These are phyloP conservation scores for Candida frijolesensis DNA, from an alignment of 1,139 yeast species.

Conservation along the genomic window DNA sequence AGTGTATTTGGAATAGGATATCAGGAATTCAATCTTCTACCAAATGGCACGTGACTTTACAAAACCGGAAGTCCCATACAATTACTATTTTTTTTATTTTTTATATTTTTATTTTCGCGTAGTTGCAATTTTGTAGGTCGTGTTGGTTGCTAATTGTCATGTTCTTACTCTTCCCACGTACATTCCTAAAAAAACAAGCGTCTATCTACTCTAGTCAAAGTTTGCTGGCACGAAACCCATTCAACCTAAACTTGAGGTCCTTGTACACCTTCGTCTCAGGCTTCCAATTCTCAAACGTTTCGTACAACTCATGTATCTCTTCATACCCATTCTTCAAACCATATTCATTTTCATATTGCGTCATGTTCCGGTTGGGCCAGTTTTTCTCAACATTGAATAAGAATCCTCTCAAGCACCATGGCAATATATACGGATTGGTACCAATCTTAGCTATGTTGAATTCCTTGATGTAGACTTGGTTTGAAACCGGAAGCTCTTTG, in stretches of 20 bases:
- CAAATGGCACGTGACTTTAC: too few relatives aligned
- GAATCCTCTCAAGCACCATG: slow-evolving; percentile 91
- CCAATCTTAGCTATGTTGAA: slow-evolving; percentile 65
- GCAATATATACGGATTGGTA: slow-evolving; percentile 79
- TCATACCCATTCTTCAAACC: slow-evolving; percentile 41
- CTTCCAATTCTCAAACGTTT: slow-evolving; percentile 79
- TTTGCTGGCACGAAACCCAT: slow-evolving; percentile 64
- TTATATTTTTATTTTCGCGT: too few relatives aligned
- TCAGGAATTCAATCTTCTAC: too few relatives aligned
- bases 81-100: too few relatives aligned
- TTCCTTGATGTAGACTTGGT: slow-evolving; percentile 60
- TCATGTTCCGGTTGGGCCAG: slow-evolving; percentile 40
- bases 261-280: slow-evolving; percentile 81
- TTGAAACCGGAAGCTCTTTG: slow-evolving; percentile 30
- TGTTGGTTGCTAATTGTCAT: too few relatives aligned
- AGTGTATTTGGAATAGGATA: too few relatives aligned
- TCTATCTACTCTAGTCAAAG: slow-evolving; percentile 19
- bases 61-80: too few relatives aligned
- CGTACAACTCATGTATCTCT: slow-evolving; percentile 62
- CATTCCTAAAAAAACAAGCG: not conserved
- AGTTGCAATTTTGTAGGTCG: too few relatives aligned
- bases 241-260: slow-evolving; percentile 80
- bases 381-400: slow-evolving; percentile 64
- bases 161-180: too few relatives aligned
- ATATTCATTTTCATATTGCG: slow-evolving; percentile 15